Evolutionary conservation across 2,329 filamentous ascomycete genomes (phyloP).

Genomic region (Dryadomyces sulphureus): DNA sequence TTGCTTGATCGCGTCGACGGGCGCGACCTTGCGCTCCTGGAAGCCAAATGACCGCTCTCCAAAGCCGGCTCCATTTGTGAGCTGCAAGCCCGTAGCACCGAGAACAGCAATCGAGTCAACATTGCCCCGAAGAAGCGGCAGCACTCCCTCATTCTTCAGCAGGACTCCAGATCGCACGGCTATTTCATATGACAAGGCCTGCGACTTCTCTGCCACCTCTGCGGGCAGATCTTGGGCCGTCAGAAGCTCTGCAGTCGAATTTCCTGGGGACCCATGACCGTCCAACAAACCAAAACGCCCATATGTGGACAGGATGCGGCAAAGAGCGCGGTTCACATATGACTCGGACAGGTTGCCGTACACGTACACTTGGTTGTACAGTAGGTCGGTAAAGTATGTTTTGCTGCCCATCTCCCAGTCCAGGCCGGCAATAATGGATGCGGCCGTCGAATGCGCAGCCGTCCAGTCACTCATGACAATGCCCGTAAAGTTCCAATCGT

Average conservation of each 20-base stretch:
- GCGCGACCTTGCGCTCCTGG: not conserved
- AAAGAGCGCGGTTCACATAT: not conserved
- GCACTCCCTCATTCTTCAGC: not conserved
- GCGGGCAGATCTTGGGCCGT: not conserved
- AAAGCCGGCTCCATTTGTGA: not conserved
- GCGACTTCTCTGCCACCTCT: not conserved
- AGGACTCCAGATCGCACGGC: not conserved
- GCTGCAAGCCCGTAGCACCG: not conserved
- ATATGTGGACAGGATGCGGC: not conserved
- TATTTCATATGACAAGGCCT: not conserved
- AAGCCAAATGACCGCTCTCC: not conserved
- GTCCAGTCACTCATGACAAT: not conserved
- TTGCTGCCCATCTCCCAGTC: not conserved
- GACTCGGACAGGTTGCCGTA: not conserved
- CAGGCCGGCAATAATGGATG: not conserved
- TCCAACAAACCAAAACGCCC: not conserved
- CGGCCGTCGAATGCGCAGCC: not conserved
- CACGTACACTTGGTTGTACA: not conserved
- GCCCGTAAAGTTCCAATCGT: not conserved
- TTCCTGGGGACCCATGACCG: not conserved
- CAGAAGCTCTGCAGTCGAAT: not conserved
- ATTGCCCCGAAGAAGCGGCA: not conserved
- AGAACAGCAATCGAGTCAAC: not conserved
- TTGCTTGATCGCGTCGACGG: not conserved
- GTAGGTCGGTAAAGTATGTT: not conserved